Evolutionary conservation across 192 early-diverging fungal genomes (phyloP).

Genomic region (Kappamyces sp.): DNA sequence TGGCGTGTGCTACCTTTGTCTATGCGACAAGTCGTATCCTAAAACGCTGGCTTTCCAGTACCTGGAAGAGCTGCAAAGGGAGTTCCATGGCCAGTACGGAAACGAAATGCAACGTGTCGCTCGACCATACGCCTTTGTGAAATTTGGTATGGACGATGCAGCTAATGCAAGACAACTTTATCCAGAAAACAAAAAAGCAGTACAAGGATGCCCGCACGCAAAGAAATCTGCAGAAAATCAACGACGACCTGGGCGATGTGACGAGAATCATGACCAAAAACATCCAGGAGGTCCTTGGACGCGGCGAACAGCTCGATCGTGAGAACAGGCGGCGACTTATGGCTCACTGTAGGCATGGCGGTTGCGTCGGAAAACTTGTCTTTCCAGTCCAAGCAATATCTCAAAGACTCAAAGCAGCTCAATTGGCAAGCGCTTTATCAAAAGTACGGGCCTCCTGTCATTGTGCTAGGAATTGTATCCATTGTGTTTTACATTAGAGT

Average conservation of each 20-base stretch:
- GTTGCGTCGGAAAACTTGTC: slow-evolving; percentile 59
- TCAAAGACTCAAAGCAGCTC: slow-evolving; percentile 76
- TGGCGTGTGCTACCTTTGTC: slow-evolving; percentile 89
- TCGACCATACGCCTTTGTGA: slow-evolving; percentile 94
- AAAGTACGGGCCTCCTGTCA: slow-evolving; percentile 86
- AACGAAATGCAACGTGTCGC: slow-evolving; percentile 79
- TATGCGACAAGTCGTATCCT: slow-evolving; percentile 90
- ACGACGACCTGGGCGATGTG: slow-evolving; percentile 94
- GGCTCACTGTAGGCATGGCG: slow-evolving; percentile 47
- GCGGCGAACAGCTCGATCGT: slow-evolving; percentile 77
- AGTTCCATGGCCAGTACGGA: slow-evolving; percentile 91
- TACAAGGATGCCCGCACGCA: slow-evolving; percentile 94
- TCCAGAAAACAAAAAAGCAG: slow-evolving; percentile 94
- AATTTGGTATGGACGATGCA: slow-evolving; percentile 63
- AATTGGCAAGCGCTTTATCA: slow-evolving; percentile 87
- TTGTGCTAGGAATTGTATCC: slow-evolving; percentile 71
- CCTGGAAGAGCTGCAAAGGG: slow-evolving; percentile 88
- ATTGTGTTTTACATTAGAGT: slow-evolving; percentile 70
- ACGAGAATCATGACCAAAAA: slow-evolving; percentile 98
- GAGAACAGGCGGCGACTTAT: slow-evolving; percentile 27
- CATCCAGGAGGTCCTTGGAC: slow-evolving; percentile 91
- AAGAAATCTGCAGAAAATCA: slow-evolving; percentile 83
- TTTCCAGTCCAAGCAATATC: slow-evolving; percentile 74
- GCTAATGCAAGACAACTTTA: slow-evolving; percentile 74
- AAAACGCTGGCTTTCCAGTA: slow-evolving; percentile 85